Base-by-base conservation (phyloP, 352 stramenopile genomes). In the Blastocystis sp. region DNA sequence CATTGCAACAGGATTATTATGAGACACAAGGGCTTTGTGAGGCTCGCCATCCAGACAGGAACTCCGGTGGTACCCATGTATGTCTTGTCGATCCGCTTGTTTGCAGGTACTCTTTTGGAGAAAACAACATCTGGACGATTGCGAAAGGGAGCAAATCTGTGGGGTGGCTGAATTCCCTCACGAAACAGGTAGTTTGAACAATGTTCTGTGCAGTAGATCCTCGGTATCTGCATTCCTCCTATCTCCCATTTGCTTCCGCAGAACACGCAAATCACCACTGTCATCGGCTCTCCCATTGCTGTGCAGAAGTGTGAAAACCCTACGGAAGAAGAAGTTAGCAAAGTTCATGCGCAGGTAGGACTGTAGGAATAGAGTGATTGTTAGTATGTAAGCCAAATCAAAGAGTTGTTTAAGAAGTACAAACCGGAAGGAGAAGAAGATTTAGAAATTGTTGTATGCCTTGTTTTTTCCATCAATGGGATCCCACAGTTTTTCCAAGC, bases 191-290 rank as follows among this genome's bases (percentile, higher is more conserved):
- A 47, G n/a, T 3, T 3, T 9, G 18, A 45, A 30, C 20, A 9
- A 1, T 16, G 37, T 78, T 20, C 11, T 53, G 8, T 62, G 20
- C 30, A 9, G 11, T 56, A 78, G 66, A 39, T 78, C 16, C 63
- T 85, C 50, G 73, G 73, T 9, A 85, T 85, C 30, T 55, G 73
- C 20, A 85, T 85, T 47, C 73, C 73, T 68, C 73, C 73, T 20
- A 66, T 85, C 39, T 53, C 30, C 34, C 43, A 26, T 43, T 6
- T 85, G 9, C 20, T 85, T 68, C 73, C 73, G 1, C 55, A 26
- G 8, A 85, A 85, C 47, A 85, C 73, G 2, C 47, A 85, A 26
- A 85, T 85, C 73, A 85, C 47, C 4, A 85, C 73, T 3, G 73
- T 85, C 13, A 69, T 85, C 53, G 73, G 73, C 20, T 43, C 73